phyloP scores from a whole-genome alignment of 2,329 filamentous ascomycete species.

The Fusarium gaditjirri region DNA sequence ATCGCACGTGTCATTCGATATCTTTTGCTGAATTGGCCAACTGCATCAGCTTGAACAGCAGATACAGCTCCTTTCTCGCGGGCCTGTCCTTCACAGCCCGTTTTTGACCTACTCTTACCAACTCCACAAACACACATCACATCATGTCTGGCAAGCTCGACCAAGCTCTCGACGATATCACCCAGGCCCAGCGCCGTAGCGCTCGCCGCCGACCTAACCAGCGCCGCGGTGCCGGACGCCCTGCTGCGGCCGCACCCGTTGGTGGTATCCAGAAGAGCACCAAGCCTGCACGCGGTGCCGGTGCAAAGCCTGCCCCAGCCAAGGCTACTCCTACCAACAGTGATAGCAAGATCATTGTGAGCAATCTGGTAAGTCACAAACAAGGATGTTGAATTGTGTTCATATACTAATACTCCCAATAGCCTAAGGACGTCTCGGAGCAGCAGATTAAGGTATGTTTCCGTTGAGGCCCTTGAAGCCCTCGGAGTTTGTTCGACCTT shows the following conservation, averaged over 20 bases:
- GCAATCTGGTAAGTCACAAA: conserved; percentile 83
- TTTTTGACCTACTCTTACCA: conserved; percentile 24
- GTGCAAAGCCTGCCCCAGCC: conserved; percentile 70
- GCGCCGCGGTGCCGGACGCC: conserved; percentile 62
- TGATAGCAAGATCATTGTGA: conserved; percentile 98
- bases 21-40: conserved; percentile 41
- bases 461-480: conserved; percentile 77
- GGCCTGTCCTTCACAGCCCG: conserved; percentile 8
- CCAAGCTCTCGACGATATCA: conserved; percentile 96
- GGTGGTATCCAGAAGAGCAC: conserved; percentile 87
- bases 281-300: conserved; percentile 67
- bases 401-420: conserved; percentile 57
- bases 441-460: conserved; percentile 99
- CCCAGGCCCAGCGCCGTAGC: conserved; percentile 77
- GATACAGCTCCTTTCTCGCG: conserved; percentile 18
- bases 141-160: conserved; percentile 94
- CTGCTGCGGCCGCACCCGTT: conserved; percentile 74
- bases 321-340: conserved; percentile 70
- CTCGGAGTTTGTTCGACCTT: conserved; percentile 77
- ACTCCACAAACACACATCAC: conserved; percentile 30
- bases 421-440: conserved; percentile 98
- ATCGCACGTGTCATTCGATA: conserved; percentile 29
- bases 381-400: not conserved
- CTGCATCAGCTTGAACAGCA: conserved; percentile 38
- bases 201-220: conserved; percentile 63